Evolutionary conservation across 169 alveolate genomes (phyloP), one percentile per base, ranked within the genome.

Genomic region (Plasmodium cynomolgi): DNA sequence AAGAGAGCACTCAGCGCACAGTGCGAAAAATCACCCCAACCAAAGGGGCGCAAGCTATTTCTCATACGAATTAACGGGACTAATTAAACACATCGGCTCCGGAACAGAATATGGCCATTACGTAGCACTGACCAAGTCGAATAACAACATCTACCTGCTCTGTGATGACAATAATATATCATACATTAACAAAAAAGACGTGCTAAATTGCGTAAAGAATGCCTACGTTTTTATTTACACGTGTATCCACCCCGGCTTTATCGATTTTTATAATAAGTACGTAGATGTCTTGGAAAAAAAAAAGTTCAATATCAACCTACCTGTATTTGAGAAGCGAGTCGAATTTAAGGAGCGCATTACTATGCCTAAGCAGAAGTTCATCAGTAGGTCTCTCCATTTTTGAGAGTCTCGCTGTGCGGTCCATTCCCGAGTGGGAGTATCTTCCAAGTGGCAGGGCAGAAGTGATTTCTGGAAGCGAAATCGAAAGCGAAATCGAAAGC

Each of bases 61-160:
- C 47, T 33, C 75, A 8, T 86, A 75, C 68, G 93, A 86, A 77
- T 77, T 86, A 77, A 86, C 93, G 1, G 93, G 93, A 1, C 74
- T 86, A 34, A 86, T 86, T 86, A 86, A 86, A 26, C 93, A 86
- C 33, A 74, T 86, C 3, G 93, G 93, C 29, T 86, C 93, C 2
- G 93, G 93, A 50, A 86, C 93, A 54, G 93, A 86, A 33, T 86
- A 86, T 44, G 93, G 93, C 0, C 93, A 86, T 77, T 86, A 86
- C 47, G 62, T 86, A 23, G 93, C 93, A 13, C 80, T 86, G 8
- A 86, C 93, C 34, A 86, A 86, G 47, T 86, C 86, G 8, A 86
- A 86, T 56, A 86, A 86, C 71, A 86, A 86, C 72, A 86, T 86
- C 5, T 86, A 86, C 47, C 56, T 86, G 9, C 85, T 75, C 68